phyloP scores from a whole-genome alignment of 768 basidiomycete species.

The Mycena crocata region DNA sequence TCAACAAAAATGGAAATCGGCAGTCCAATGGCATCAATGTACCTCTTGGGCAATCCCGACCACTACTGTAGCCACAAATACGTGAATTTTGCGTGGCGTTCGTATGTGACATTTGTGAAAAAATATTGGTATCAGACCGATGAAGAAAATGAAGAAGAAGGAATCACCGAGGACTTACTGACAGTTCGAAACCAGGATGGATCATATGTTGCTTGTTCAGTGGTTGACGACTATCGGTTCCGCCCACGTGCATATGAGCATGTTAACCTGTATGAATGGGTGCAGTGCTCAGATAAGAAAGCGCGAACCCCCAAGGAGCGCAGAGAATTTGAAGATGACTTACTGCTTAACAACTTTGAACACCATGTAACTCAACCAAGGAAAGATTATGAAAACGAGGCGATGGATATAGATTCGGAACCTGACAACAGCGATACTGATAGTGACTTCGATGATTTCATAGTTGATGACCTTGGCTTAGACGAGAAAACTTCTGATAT shows the following conservation, averaged over 20 bases:
- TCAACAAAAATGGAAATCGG: too few relatives aligned
- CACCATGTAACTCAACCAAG: not conserved
- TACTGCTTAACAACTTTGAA: not conserved
- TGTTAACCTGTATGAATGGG: slow-evolving; percentile 2
- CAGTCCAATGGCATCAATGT: too few relatives aligned
- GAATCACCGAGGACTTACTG: not conserved
- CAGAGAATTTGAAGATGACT: not conserved
- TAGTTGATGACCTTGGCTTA: not conserved
- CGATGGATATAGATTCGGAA: not conserved
- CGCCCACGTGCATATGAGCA: not conserved
- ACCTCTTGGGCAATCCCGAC: too few relatives aligned
- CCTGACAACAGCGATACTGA: not conserved
- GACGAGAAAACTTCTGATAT: not conserved
- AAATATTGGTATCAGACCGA: too few relatives aligned
- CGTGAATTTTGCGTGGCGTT: too few relatives aligned
- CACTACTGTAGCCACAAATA: too few relatives aligned
- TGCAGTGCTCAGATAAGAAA: not conserved
- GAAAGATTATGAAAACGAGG: not conserved
- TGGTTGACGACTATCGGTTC: not conserved
- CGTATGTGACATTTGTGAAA: too few relatives aligned
- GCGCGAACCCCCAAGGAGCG: not conserved
- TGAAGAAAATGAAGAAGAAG: too few relatives aligned
- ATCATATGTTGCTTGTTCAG: not conserved
- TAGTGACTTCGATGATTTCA: not conserved
- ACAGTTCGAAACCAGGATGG: not conserved